These are phyloP conservation scores for Coccomyxa subellipsoidea DNA, from an alignment of 163 green algal species.

Conservation along the genomic window DNA sequence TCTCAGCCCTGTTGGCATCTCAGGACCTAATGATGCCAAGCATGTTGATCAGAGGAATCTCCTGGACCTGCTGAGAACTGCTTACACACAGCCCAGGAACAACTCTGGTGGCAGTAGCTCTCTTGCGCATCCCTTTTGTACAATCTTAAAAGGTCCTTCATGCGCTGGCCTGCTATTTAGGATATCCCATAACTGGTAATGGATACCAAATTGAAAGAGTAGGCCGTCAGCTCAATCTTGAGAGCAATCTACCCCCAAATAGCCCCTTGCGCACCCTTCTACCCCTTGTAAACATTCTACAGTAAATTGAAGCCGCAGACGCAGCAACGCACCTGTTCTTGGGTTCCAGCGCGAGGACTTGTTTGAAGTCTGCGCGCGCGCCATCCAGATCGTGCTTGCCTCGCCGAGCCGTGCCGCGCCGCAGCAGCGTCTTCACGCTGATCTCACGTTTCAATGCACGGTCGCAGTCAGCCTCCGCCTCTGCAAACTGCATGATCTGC, in stretches of 20 bases:
- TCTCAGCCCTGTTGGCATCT: not conserved
- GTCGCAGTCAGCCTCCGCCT: conserved; percentile 78
- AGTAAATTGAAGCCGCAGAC: no score
- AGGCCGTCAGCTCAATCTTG: no score
- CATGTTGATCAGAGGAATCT: not conserved
- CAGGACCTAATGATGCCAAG: not conserved
- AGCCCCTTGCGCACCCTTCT: no score
- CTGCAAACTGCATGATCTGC: conserved; percentile 47
- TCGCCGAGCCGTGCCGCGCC: conserved; percentile 56
- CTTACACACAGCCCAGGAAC: not conserved
- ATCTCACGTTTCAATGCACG: conserved; percentile 50
- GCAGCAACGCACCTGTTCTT: conserved; percentile 72
- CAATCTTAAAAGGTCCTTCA: no score
- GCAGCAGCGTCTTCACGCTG: conserved; percentile 70
- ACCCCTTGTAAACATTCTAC: no score
- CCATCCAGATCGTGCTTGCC: conserved; percentile 45
- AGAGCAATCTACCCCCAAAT: no score
- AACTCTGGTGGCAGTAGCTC: not conserved
- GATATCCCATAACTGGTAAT: no score
- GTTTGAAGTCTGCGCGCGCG: conserved; percentile 58
- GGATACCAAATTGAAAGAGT: no score
- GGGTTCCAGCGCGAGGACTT: conserved; percentile 73
- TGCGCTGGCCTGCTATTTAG: no score
- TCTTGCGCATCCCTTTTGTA: no score
- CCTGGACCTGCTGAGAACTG: no score